Evolutionary conservation across 306 rosid species (phyloP), one percentile per base, ranked within the genome.

Genomic region (Vigna nakashimae): DNA sequence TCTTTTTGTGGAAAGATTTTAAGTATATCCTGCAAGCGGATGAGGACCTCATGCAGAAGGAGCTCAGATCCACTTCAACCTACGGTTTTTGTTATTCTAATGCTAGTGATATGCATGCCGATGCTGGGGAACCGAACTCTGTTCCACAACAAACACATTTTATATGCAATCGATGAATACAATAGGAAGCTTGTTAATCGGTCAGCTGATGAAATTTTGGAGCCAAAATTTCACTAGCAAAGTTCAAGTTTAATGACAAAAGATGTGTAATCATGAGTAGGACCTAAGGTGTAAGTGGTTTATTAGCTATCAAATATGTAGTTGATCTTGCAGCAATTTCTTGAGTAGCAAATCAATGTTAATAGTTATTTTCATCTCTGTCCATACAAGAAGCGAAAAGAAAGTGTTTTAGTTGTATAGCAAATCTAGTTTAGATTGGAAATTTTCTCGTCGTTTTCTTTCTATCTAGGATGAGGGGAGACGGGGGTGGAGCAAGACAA

Each of bases 121-220:
- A 81, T 32, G 65, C 6, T 85, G 75, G 38, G 92, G 0, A 87
- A 79, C 89, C 87, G 12, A 81, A 82, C 82, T 80, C 93, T 71
- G 66, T 69, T 8, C 78, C 71, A 63, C 89, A 80, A 79, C 90
- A 84, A 74, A 83, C 90, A 4, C 88, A 89, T 38, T 74, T 26
- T 78, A 45, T 82, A 58, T 60, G 76, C 85, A 2, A 28, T 79
- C 0, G 77, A 79, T 18, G 92, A 82, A 4, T 26, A 26, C 3
- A 26, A 26, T 2, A 26, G 28, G 28, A 26, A 26, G 28, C 28
- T 26, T 26, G 28, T 26, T 26, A 86, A 65, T 15, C 85, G 86
- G 48, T 78, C 85, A 36, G 71, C 81, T 69, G 93, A 80, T 63
- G 93, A 80, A 50, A 96, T 85, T 18, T 26, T 26, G 46, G 58